These are phyloP conservation scores for Sporothrix pallida DNA, from an alignment of 2,329 filamentous ascomycete species.

Conservation along the genomic window DNA sequence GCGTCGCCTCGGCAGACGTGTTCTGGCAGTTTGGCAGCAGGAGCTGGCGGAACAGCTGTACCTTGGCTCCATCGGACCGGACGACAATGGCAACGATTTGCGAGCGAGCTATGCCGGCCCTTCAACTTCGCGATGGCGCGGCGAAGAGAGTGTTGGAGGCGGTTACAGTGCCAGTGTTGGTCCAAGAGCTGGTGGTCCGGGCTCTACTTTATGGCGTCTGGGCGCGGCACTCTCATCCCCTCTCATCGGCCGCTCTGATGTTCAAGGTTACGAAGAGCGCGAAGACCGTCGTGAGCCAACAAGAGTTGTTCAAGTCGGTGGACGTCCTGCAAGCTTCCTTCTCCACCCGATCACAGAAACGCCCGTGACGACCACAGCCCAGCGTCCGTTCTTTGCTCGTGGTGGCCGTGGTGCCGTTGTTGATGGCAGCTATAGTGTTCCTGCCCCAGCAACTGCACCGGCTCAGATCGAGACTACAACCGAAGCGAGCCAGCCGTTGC, in stretches of 20 bases:
- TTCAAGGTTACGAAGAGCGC: not conserved
- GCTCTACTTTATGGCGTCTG: slow-evolving; percentile 17
- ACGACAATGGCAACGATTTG: slow-evolving; percentile 1
- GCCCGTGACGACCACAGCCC: not conserved
- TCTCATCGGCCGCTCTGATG: slow-evolving; percentile 10
- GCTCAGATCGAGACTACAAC: too few relatives aligned
- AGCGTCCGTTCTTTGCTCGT: not conserved
- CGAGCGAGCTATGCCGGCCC: slow-evolving; percentile 22
- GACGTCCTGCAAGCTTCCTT: slow-evolving; percentile 20
- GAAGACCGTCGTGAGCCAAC: not conserved
- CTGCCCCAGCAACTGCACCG: slow-evolving; percentile 7
- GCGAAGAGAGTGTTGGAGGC: not conserved
- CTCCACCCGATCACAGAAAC: slow-evolving; percentile 33
- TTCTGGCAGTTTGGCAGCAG: slow-evolving; percentile 37
- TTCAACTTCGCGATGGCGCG: not conserved
- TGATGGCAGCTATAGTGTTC: slow-evolving; percentile 31
- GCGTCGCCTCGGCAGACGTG: slow-evolving; percentile 35
- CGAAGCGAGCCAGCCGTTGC: not conserved
- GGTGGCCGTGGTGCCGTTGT: not conserved
- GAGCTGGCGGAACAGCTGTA: slow-evolving; percentile 25
- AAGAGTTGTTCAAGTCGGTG: not conserved
- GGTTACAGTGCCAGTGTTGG: not conserved
- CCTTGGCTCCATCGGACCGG: not conserved
- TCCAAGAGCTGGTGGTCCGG: not conserved
- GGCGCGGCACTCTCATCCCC: slow-evolving; percentile 26